Evolutionary conservation across 805 yeast genomes (phyloP).

Genomic region (Naumovozyma baii): DNA sequence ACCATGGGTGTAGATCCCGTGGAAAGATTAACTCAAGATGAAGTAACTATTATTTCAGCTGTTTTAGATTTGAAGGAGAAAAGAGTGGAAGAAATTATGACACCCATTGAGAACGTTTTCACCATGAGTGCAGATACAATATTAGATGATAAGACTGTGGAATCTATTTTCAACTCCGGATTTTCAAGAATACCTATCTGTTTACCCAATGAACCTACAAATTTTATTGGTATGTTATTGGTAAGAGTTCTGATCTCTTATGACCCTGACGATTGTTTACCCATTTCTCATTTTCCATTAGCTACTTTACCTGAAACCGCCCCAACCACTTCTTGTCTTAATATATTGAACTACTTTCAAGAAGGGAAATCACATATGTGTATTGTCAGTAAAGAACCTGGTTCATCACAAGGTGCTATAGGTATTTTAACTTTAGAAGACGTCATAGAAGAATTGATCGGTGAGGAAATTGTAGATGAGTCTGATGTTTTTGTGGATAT

Average conservation of each 20-base stretch:
- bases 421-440: conserved; percentile 94
- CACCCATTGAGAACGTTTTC: conserved; percentile 83
- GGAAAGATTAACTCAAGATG: conserved; percentile 86
- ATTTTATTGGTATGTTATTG: conserved; percentile 89
- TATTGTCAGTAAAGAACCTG: conserved; percentile 78
- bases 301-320: conserved; percentile 95
- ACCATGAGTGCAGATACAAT: conserved; percentile 78
- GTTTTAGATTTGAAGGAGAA: conserved; percentile 91
- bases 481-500: conserved; percentile 89
- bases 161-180: conserved; percentile 86
- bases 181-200: conserved; percentile 92
- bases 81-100: conserved; percentile 79
- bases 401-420: conserved; percentile 69
- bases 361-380: conserved; percentile 98
- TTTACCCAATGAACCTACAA: conserved; percentile 76
- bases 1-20: conserved; percentile 66
- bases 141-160: conserved; percentile 75
- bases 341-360: conserved; percentile 90
- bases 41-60: conserved; percentile 89
- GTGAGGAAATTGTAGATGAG: conserved; percentile 96
- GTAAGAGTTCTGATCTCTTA: conserved; percentile 88
- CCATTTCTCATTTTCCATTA: conserved; percentile 86
- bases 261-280: conserved; percentile 92
- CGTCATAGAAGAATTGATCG: conserved; percentile 95
- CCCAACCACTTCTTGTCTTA: conserved; percentile 83